Evolutionary conservation across 345 rosid species (phyloP).

Genomic region (Anastatica hierochuntica): DNA sequence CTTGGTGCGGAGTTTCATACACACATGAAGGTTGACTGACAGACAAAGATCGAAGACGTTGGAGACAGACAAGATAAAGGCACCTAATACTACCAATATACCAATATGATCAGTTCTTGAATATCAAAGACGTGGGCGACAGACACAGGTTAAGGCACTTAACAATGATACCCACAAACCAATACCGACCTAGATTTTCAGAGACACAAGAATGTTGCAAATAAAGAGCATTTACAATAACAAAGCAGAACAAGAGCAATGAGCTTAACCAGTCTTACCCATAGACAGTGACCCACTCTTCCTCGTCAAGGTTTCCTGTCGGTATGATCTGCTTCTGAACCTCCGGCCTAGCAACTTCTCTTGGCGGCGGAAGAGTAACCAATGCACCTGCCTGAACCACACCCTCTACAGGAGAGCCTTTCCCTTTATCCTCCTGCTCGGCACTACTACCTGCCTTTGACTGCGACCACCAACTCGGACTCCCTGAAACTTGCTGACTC

Average conservation of each 20-base stretch:
- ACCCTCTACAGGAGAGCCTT: constrained; percentile 88
- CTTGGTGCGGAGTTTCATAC: background rate
- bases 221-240: background rate
- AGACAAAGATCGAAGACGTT: too few species aligned
- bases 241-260: background rate
- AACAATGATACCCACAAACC: too few species aligned
- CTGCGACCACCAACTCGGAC: constrained; percentile 74
- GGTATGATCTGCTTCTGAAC: constrained; percentile 58
- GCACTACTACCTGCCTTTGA: constrained; percentile 32
- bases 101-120: background rate
- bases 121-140: too few species aligned
- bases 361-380: constrained; percentile 81
- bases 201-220: background rate
- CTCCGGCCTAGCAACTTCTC: constrained; percentile 96
- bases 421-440: constrained; percentile 83
- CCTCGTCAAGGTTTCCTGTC: constrained; percentile 70
- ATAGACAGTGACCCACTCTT: constrained; percentile 97
- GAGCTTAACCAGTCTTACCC: constrained; percentile 42
- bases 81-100: background rate
- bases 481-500: constrained; percentile 49
- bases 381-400: constrained; percentile 77
- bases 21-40: background rate
- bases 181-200: background rate
- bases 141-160: too few species aligned
- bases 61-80: too few species aligned